A percentile compares a stretch with the other conserved stretches of the same genome.
These are phyloP conservation scores for Amanita molliuscula DNA, from an alignment of 768 basidiomycete genomes.

Conservation along the genomic window DNA sequence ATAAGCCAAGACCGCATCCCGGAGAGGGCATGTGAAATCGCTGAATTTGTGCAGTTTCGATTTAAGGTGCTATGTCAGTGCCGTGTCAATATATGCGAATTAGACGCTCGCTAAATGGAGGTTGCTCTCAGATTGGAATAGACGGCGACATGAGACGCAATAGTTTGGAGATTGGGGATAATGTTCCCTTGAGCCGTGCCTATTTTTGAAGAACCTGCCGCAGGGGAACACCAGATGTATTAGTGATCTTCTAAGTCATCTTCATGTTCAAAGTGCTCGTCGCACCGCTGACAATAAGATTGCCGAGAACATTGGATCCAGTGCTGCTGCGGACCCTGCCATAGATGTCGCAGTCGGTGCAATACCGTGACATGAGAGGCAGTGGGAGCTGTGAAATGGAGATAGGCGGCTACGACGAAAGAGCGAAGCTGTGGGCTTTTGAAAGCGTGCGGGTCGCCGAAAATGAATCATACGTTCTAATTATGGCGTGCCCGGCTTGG, in stretches of 20 bases:
- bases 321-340: slow-evolving; percentile 42
- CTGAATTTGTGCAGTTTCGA: slow-evolving; percentile 39
- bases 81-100: background rate
- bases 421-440: background rate
- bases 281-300: slow-evolving; percentile 44
- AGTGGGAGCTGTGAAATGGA: background rate
- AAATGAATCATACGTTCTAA: background rate
- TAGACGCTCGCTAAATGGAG: slow-evolving; percentile 17
- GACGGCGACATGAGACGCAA: slow-evolving; percentile 33
- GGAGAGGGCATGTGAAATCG: slow-evolving; percentile 24
- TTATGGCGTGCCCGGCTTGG: slow-evolving; percentile 25
- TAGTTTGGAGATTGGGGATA: slow-evolving; percentile 33
- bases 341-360: slow-evolving; percentile 34
- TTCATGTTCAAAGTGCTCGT: slow-evolving; percentile 26
- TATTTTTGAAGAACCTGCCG: slow-evolving; percentile 28
- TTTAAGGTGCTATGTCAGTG: slow-evolving; percentile 31
- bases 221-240: slow-evolving; percentile 38
- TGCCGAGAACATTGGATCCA: slow-evolving; percentile 39
- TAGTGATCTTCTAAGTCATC: slow-evolving; percentile 30
- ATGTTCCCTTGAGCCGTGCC: slow-evolving; percentile 33
- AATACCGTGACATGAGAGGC: slow-evolving; percentile 18
- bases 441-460: background rate
- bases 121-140: slow-evolving; percentile 32
- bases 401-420: background rate
- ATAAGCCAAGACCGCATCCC: slow-evolving; percentile 35